Conservation (phyloP, 2,329 filamentous ascomycete species). For the Septoria linicola region DNA sequence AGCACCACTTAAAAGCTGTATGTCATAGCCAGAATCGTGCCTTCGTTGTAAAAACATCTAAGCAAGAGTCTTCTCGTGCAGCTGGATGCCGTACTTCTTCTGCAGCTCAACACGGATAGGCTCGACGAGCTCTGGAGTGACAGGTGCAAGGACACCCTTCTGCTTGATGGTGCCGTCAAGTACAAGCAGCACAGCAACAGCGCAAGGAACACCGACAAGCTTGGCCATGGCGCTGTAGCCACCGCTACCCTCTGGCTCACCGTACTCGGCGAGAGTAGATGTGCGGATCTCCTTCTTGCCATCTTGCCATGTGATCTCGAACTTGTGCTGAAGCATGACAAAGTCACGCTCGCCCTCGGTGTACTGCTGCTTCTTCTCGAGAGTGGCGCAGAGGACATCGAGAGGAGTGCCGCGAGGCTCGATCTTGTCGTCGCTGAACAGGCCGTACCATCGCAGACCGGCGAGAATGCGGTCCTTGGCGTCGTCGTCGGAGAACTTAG, state of each 20-base stretch:
- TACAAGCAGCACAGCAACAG: constrained; percentile 61
- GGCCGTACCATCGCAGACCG: constrained; percentile 70
- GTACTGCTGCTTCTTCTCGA: constrained; percentile 91
- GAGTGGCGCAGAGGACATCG: constrained; percentile 83
- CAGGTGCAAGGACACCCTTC: constrained; percentile 66
- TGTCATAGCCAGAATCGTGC: neutral
- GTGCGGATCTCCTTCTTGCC: constrained; percentile 74
- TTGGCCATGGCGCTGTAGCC: constrained; percentile 79
- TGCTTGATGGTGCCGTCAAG: constrained; percentile 40
- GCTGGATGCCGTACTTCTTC: constrained; percentile 71
- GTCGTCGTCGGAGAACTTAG: constrained; percentile 66
- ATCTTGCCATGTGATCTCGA: constrained; percentile 79
- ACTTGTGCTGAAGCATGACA: constrained; percentile 76
- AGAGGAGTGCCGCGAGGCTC: constrained; percentile 75
- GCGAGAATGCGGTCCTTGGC: constrained; percentile 68
- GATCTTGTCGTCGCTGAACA: constrained; percentile 68
- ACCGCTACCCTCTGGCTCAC: constrained; percentile 63
- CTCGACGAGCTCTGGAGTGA: constrained; percentile 68
- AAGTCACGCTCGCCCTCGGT: constrained; percentile 79
- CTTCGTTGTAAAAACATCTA: constrained; percentile 19
- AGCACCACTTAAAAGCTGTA: no score
- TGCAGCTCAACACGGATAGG: constrained; percentile 57
- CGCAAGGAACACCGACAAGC: constrained; percentile 73
- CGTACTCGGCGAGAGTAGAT: constrained; percentile 80
- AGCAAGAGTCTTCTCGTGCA: constrained; percentile 65